Base-by-base conservation (phyloP, 2,329 filamentous ascomycete genomes). In the Penicillium brasilianum region DNA sequence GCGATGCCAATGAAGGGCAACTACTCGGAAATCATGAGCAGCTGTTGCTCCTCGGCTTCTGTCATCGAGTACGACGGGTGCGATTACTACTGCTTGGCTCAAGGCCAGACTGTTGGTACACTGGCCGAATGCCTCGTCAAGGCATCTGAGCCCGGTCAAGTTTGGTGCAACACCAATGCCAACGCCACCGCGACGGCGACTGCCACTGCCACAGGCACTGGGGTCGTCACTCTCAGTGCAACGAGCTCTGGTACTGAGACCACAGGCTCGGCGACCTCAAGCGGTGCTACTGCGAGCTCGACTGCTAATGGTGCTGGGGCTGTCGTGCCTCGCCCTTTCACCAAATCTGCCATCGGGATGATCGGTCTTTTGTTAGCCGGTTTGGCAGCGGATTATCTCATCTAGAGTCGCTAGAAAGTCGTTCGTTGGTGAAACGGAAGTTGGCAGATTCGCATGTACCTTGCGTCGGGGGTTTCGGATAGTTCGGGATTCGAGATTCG, bases 121-220 rank as follows among this genome's bases (percentile, higher is more conserved):
- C 58, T 70, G 18, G 66, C 65, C 3, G 65, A 66, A 37, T 71
- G 68, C 52, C 62, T 70, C 7, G 62, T 65, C 61, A 66, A 68
- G 37, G 67, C 63, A 4, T 66, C 63, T 10, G 61, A 61, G 22
- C 34, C 64, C 4, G 67, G 68, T 2, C 57, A 70, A 39, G 62
- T 69, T 22, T 68, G 67, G 68, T 69, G 67, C 36, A 71, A 70
- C 36, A 67, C 65, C 28, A 66, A 66, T 52, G 65, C 64, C 14
- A 69, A 70, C 50, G 65, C 66, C 3, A 69, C 64, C 1, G 68
- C 65, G 8, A 70, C 66, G 4, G 62, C 62, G 0, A 62, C 56
- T 7, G 65, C 63, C 2, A 67, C 58, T 8, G 63, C 67, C 13
- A 67, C 63, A 10, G 61, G 57, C 1, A 68, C 64, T 20, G 67